phyloP scores from a whole-genome alignment of 192 early-diverging fungal genomes.

The Chytriomyces sp. region DNA sequence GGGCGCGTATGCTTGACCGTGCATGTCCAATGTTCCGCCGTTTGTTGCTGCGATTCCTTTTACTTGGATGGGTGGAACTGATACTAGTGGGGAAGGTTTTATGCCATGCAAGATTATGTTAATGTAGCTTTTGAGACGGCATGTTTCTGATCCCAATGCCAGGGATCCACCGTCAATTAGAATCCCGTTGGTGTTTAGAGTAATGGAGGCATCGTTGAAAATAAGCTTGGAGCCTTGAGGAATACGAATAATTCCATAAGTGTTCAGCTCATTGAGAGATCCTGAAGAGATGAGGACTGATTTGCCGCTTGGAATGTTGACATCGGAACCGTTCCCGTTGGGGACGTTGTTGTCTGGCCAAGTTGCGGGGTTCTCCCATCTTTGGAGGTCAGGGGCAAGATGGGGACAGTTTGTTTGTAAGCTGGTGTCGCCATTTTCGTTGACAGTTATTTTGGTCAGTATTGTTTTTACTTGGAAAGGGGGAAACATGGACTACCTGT shows the following conservation, averaged over 20 bases:
- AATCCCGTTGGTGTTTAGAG: constrained; percentile 10
- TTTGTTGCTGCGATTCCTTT: constrained; percentile 32
- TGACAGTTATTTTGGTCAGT: no score
- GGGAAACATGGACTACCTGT: background rate
- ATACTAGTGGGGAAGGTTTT: constrained; percentile 20
- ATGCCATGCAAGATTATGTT: constrained; percentile 28
- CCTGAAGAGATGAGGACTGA: background rate
- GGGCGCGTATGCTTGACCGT: constrained; percentile 32
- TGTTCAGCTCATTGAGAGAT: background rate
- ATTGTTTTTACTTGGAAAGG: no score
- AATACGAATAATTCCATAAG: constrained; percentile 10
- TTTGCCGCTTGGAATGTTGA: constrained; percentile 10
- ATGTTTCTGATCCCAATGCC: constrained; percentile 16
- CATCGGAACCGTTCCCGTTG: constrained; percentile 5
- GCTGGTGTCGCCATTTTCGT: background rate
- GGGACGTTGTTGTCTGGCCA: constrained; percentile 22
- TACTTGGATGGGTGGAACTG: constrained; percentile 9
- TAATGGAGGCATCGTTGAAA: constrained; percentile 8
- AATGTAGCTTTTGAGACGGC: constrained; percentile 31
- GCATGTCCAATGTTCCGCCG: constrained; percentile 29
- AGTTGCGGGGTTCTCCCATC: constrained; percentile 30
- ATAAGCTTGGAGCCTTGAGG: background rate
- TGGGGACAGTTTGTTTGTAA: constrained; percentile 21
- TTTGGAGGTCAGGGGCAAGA: constrained; percentile 7
- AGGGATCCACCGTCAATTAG: background rate